Conservation (phyloP, 2,329 filamentous ascomycete genomes). For the Beauveria australis region DNA sequence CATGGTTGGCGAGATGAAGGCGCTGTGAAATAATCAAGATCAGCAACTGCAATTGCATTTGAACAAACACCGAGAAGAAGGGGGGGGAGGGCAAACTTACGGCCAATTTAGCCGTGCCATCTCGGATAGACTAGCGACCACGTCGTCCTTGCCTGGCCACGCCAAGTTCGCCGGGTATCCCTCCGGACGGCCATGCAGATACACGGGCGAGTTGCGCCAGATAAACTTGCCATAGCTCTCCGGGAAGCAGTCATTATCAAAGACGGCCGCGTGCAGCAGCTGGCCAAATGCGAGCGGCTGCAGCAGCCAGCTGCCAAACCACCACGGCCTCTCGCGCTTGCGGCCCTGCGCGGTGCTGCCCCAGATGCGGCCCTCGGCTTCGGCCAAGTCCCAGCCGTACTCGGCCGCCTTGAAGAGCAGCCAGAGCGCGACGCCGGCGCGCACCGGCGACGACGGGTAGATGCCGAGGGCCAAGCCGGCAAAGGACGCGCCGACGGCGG, state of each 20-base stretch:
- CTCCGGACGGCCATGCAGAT: constrained; percentile 65
- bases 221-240: constrained; percentile 33
- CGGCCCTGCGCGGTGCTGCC: constrained; percentile 36
- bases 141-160: constrained; percentile 70
- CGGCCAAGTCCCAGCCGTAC: constrained; percentile 75
- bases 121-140: constrained; percentile 72
- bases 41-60: neutral
- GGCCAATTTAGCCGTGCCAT: constrained; percentile 83
- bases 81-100: constrained; percentile 35
- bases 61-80: too few species aligned
- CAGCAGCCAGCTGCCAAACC: constrained; percentile 78
- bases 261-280: constrained; percentile 66
- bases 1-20: constrained; percentile 77
- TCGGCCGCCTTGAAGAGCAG: constrained; percentile 74
- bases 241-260: constrained; percentile 68
- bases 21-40: constrained; percentile 32
- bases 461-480: constrained; percentile 78
- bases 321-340: constrained; percentile 62
- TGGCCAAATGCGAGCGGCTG: constrained; percentile 71
- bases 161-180: constrained; percentile 56
- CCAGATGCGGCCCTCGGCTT: constrained; percentile 64
- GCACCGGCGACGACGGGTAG: constrained; percentile 55
- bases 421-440: constrained; percentile 76
- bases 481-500: constrained; percentile 81
- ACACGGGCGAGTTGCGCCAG: constrained; percentile 68